Conservation (phyloP, 352 stramenopile species). For the Pythium dissotocum region DNA sequence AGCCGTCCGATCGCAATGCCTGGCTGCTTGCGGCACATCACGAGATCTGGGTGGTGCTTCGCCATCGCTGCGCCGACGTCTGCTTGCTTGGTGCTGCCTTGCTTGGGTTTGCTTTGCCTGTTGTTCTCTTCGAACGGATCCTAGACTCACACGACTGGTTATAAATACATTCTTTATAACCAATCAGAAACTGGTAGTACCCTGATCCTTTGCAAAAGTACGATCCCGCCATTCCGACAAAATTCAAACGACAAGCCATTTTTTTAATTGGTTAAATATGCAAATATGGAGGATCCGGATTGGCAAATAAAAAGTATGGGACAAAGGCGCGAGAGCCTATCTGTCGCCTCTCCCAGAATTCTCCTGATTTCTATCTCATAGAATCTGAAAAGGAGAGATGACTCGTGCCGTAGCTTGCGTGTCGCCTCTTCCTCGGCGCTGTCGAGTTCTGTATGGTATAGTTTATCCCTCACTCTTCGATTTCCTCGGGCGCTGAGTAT, state of each 20-base stretch:
- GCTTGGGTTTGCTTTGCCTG: constrained; percentile 7
- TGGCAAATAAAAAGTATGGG: constrained; percentile 3
- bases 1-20: constrained; percentile 96
- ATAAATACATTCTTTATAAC: constrained; percentile 15
- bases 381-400: constrained; percentile 30
- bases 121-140: constrained; percentile 19
- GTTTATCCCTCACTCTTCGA: constrained; percentile 69
- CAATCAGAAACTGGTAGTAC: constrained; percentile 4
- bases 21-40: constrained; percentile 99
- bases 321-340: background rate
- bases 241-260: constrained; percentile 15
- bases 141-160: constrained; percentile 7
- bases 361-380: background rate
- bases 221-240: constrained; percentile 21
- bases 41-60: constrained; percentile 99
- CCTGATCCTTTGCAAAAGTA: constrained; percentile 10
- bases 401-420: constrained; percentile 5
- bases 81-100: constrained; percentile 7
- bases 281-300: background rate
- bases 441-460: constrained; percentile 81
- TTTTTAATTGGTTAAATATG: constrained; percentile 17
- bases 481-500: constrained; percentile 76
- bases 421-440: constrained; percentile 16
- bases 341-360: constrained; percentile 15
- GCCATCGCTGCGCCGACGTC: constrained; percentile 80